phyloP scores from a whole-genome alignment of 164 flowering plant species.

The Vitis rupestris region DNA sequence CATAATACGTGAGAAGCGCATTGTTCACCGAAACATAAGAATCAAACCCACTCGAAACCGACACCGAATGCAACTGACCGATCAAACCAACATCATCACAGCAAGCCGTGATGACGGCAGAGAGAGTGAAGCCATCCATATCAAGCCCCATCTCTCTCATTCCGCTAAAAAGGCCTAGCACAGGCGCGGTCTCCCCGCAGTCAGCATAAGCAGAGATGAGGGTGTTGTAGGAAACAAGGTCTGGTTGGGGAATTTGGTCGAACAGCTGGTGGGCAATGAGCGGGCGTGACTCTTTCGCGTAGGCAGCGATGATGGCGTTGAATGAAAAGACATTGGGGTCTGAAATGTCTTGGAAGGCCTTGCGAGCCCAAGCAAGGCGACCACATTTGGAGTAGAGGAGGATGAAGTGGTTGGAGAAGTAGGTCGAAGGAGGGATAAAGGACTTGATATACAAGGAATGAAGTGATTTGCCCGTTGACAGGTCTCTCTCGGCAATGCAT shows the following conservation, averaged over 20 bases:
- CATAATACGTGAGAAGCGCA: slow-evolving; percentile 54
- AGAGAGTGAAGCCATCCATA: slow-evolving; percentile 74
- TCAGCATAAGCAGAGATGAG: slow-evolving; percentile 73
- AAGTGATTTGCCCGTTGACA: slow-evolving; percentile 59
- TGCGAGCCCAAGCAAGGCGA: slow-evolving; percentile 49
- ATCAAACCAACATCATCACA: slow-evolving; percentile 34
- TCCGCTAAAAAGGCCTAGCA: slow-evolving; percentile 36
- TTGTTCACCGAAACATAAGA: slow-evolving; percentile 66
- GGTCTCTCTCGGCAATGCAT: slow-evolving; percentile 50
- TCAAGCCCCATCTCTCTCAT: slow-evolving; percentile 51
- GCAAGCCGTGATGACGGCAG: slow-evolving; percentile 55
- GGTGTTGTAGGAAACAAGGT: slow-evolving; percentile 78
- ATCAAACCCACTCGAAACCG: slow-evolving; percentile 46
- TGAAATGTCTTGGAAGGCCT: slow-evolving; percentile 44
- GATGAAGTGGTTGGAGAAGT: slow-evolving; percentile 82
- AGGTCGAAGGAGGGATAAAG: slow-evolving; percentile 55
- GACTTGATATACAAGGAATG: slow-evolving; percentile 64
- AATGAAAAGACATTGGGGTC: slow-evolving; percentile 73
- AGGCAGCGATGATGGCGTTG: slow-evolving; percentile 68
- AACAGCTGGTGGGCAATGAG: slow-evolving; percentile 62
- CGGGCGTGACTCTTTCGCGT: slow-evolving; percentile 51
- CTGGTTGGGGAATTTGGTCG: slow-evolving; percentile 70
- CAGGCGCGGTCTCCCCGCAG: slow-evolving; percentile 35
- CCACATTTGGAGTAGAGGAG: slow-evolving; percentile 78
- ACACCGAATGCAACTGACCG: slow-evolving; percentile 52